Percentiles rank a stretch among this genome's conserved stretches.
Conservation (phyloP, 306 rosid genomes). For the Oemleria cerasiformis region DNA sequence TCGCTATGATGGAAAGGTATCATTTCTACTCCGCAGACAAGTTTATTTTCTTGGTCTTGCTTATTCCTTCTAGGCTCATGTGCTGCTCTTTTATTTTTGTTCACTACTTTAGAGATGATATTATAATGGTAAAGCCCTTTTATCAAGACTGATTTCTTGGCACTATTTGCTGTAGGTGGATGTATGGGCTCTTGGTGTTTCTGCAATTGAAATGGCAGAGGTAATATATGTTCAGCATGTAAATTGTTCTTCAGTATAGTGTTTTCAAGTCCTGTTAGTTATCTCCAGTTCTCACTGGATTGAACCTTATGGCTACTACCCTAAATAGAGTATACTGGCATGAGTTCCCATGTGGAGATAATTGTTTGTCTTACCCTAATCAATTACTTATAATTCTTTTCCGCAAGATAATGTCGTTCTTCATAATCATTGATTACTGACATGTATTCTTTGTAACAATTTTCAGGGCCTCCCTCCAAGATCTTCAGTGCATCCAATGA, state of each 20-base stretch:
- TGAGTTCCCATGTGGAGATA: constrained; percentile 6
- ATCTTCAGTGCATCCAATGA: constrained; percentile 95
- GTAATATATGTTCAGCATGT: constrained; percentile 38
- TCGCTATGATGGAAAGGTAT: constrained; percentile 98
- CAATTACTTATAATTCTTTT: constrained; percentile 5
- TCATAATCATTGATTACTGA: constrained; percentile 11
- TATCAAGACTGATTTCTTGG: not conserved
- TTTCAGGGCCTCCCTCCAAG: constrained; percentile 99
- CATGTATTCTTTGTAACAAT: constrained; percentile 19
- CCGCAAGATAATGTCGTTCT: not conserved
- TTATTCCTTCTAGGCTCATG: constrained; percentile 18
- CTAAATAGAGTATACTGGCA: constrained; percentile 1
- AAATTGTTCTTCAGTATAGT: constrained; percentile 5
- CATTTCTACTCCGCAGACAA: constrained; percentile 9
- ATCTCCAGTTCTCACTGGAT: too few species aligned
- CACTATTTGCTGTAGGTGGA: constrained; percentile 59
- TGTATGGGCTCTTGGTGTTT: constrained; percentile 99
- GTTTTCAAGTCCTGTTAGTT: too few species aligned
- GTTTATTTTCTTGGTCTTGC: constrained; percentile 23
- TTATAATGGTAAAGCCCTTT: not conserved
- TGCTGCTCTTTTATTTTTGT: constrained; percentile 6
- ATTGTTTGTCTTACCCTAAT: constrained; percentile 14
- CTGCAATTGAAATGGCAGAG: constrained; percentile 99
- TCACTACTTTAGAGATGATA: not conserved
- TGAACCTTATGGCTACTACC: not conserved